A percentile compares a stretch with the other conserved stretches of the same genome.
Evolutionary conservation across 768 basidiomycete genomes (phyloP).

Genomic region (Boletus eberwhitei): DNA sequence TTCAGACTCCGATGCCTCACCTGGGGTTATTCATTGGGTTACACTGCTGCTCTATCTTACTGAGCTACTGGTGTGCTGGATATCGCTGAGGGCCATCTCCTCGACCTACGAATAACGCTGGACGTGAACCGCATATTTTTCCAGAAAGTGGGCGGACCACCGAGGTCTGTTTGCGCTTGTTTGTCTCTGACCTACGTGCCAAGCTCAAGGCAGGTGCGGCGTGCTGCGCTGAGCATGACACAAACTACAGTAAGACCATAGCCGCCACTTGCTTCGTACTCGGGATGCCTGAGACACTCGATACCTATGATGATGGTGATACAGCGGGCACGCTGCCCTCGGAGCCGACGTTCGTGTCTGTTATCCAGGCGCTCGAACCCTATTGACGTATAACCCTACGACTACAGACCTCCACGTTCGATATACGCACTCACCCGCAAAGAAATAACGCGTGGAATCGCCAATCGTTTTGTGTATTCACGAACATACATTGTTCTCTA

Average conservation of each 20-base stretch:
- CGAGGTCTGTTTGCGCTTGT: constrained; percentile 29
- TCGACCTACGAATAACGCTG: not conserved
- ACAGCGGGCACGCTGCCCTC: constrained; percentile 32
- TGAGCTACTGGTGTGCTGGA: not conserved
- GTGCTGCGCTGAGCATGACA: constrained; percentile 6
- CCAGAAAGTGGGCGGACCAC: too few relatives aligned
- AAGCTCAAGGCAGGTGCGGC: not conserved
- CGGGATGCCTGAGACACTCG: constrained; percentile 35
- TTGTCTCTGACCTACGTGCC: constrained; percentile 16
- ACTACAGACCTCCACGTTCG: constrained; percentile 64
- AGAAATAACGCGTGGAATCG: constrained; percentile 81
- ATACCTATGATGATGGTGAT: constrained; percentile 28
- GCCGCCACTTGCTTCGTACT: constrained; percentile 3
- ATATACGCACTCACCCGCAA: constrained; percentile 81
- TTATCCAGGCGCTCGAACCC: constrained; percentile 8
- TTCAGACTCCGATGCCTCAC: not conserved
- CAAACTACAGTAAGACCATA: not conserved
- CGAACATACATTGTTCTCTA: constrained; percentile 85
- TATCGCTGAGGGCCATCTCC: not conserved
- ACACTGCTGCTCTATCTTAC: not conserved
- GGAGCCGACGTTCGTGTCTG: constrained; percentile 29
- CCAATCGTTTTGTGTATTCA: constrained; percentile 88
- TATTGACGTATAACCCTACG: constrained; percentile 14
- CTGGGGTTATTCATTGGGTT: not conserved
- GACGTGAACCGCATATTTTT: not conserved